Evolutionary conservation across 2,329 filamentous ascomycete genomes (phyloP).

Genomic region (Epichloe uncinata): DNA sequence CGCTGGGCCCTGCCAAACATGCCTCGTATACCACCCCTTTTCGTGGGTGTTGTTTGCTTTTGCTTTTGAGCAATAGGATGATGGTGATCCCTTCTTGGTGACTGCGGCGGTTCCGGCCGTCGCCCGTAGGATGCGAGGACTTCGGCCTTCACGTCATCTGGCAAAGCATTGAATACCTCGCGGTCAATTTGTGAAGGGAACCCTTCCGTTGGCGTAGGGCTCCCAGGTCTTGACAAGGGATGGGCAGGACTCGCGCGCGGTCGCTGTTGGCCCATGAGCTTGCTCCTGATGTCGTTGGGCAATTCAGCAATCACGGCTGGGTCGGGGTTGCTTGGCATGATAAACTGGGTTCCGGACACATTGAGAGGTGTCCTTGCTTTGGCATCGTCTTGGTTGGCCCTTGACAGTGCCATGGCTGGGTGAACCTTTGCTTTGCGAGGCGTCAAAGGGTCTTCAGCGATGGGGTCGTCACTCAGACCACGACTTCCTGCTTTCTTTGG

Average conservation of each 20-base stretch:
- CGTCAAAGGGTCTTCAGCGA: conserved; percentile 40
- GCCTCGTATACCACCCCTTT: conserved; percentile 37
- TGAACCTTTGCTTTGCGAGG: conserved; percentile 39
- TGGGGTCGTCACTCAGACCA: conserved; percentile 32
- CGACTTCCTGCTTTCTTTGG: conserved; percentile 17
- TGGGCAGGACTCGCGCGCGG: conserved; percentile 11
- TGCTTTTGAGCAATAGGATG: conserved; percentile 37
- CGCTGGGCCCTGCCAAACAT: conserved; percentile 33
- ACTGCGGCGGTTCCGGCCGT: conserved; percentile 28
- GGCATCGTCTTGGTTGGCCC: conserved; percentile 33
- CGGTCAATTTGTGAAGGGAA: conserved; percentile 74
- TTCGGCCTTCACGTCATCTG: conserved; percentile 75
- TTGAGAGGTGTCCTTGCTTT: conserved; percentile 59
- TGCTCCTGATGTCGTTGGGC: conserved; percentile 68
- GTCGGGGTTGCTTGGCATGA: conserved; percentile 75
- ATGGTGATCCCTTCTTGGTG: conserved; percentile 35
- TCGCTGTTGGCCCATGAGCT: conserved; percentile 51
- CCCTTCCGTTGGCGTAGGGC: conserved; percentile 23
- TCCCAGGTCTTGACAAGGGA: conserved; percentile 22
- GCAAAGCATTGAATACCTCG: conserved; percentile 70
- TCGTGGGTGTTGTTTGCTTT: conserved; percentile 50
- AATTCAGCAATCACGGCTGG: conserved; percentile 70
- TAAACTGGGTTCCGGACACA: conserved; percentile 76
- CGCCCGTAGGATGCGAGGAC: conserved; percentile 58
- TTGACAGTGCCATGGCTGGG: conserved; percentile 38